Percentiles rank a stretch among this genome's conserved stretches.
phyloP scores from a whole-genome alignment of 192 early-diverging fungal species.

The Coemansia erecta region DNA sequence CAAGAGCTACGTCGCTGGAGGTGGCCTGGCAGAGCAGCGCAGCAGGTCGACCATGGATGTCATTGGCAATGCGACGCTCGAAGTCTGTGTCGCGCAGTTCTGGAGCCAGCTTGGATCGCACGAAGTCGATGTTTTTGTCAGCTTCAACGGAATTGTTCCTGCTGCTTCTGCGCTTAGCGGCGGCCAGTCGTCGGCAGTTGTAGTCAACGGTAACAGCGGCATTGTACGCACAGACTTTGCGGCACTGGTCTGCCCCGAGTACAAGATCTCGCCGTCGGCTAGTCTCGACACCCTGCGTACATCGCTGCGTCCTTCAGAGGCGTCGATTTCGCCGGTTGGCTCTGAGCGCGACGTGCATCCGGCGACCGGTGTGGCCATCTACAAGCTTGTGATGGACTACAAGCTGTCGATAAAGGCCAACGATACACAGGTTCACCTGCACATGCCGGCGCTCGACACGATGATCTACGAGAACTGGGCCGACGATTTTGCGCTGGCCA shows the following conservation, averaged over 20 bases:
- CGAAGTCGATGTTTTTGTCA: slow-evolving; percentile 63
- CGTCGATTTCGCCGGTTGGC: slow-evolving; percentile 60
- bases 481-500: slow-evolving; percentile 60
- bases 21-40: slow-evolving; percentile 57
- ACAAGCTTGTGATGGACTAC: slow-evolving; percentile 77
- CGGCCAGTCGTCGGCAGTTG: slow-evolving; percentile 9
- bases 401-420: slow-evolving; percentile 61
- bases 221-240: slow-evolving; percentile 72
- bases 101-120: slow-evolving; percentile 80
- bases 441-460: slow-evolving; percentile 53
- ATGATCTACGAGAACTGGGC: slow-evolving; percentile 78
- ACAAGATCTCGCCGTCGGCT: slow-evolving; percentile 57
- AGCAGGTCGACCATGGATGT: slow-evolving; percentile 60
- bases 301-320: slow-evolving; percentile 63
- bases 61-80: slow-evolving; percentile 67
- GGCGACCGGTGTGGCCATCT: slow-evolving; percentile 63
- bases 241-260: slow-evolving; percentile 72
- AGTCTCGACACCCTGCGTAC: slow-evolving; percentile 63
- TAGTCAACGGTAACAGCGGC: slow-evolving; percentile 42
- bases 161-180: slow-evolving; percentile 33
- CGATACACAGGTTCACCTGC: slow-evolving; percentile 37
- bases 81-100: slow-evolving; percentile 84
- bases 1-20: slow-evolving; percentile 61
- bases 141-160: slow-evolving; percentile 76
- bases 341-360: slow-evolving; percentile 71